Base-by-base conservation (phyloP, 2,329 filamentous ascomycete species). In the Microcyclospora tardicrescens region DNA sequence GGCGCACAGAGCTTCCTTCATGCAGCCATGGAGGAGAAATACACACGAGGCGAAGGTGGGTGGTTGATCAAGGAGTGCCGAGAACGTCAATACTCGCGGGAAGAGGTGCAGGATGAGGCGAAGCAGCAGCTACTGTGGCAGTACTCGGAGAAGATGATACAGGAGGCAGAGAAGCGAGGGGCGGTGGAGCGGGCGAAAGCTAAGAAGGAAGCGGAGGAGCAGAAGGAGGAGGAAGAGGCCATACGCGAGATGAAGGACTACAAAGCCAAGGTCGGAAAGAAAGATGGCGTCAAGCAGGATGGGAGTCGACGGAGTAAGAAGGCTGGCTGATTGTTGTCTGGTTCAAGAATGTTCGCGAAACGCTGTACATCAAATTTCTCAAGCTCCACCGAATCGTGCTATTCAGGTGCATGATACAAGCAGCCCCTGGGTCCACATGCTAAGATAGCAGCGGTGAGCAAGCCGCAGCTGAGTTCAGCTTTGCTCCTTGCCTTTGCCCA, bases 111-210 rank as follows among this genome's bases (percentile, higher is more conserved):
- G 47, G 82, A 93, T 55, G 86, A 93, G 47, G 73, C 72, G 14
- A 64, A 83, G 24, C 86, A 85, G 42, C 86, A 93, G 71, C 75
- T 79, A 58, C 66, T 98, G 12, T 98, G 89, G 89, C 76, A 93
- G 56, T 78, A 83, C 42, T 94, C 83, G 55, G 87, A 94, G 54
- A 77, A 76, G 55, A 74, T 93, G 46, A 79, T 96, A 40, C 80
- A 93, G 58, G 72, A 73, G 50, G 73, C 80, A 11, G 87, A 96
- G 61, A 93, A 84, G 64, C 75, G 81, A 56, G 75, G 79, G 16
- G 86, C 86, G 8, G 63, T 75, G 36, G 72, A 69, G 41, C 62
- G 76, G 41, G 72, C 71, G 34, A 59, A 68, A 40, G 66, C 67
- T 47, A 81, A 80, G 60, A 77, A 73, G 47, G 56, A 64, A 33